Evolutionary conservation across 2,329 filamentous ascomycete genomes (phyloP).

Genomic region (Fusarium tuaranense): DNA sequence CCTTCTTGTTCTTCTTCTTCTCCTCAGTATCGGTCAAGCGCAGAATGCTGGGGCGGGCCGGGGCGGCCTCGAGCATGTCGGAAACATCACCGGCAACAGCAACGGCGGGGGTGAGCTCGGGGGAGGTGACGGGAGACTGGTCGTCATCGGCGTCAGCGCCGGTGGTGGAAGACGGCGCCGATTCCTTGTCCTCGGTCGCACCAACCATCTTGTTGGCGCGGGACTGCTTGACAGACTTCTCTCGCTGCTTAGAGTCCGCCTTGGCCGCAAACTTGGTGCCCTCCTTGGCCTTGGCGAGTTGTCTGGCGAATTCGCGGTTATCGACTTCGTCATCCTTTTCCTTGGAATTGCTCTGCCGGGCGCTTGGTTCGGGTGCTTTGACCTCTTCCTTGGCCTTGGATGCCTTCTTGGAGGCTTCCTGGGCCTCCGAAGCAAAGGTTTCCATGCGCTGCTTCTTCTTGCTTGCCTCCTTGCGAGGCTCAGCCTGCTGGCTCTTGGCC

Average conservation of each 20-base stretch:
- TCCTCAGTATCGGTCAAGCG: conserved; percentile 77
- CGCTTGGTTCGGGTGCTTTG: conserved; percentile 44
- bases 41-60: conserved; percentile 78
- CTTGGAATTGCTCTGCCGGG: conserved; percentile 45
- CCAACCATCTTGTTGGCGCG: conserved; percentile 66
- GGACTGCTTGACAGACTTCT: conserved; percentile 78
- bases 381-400: conserved; percentile 55
- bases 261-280: conserved; percentile 71
- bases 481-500: conserved; percentile 45
- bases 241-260: conserved; percentile 70
- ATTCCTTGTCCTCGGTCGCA: conserved; percentile 57
- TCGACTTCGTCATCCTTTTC: conserved; percentile 66
- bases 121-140: conserved; percentile 76
- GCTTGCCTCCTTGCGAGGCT: conserved; percentile 55
- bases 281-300: conserved; percentile 77
- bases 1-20: conserved; percentile 73
- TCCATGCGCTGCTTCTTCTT: conserved; percentile 62
- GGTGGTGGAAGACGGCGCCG: conserved; percentile 71
- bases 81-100: conserved; percentile 77
- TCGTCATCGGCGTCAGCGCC: conserved; percentile 86
- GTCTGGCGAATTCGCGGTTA: conserved; percentile 81
- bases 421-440: conserved; percentile 52
- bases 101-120: conserved; percentile 67
- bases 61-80: conserved; percentile 88
- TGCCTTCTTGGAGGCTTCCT: conserved; percentile 49